Percentiles rank a stretch among this genome's conserved stretches.
These are phyloP conservation scores for Aspergillus neotritici DNA, from an alignment of 2,329 filamentous ascomycete species.

Conservation along the genomic window DNA sequence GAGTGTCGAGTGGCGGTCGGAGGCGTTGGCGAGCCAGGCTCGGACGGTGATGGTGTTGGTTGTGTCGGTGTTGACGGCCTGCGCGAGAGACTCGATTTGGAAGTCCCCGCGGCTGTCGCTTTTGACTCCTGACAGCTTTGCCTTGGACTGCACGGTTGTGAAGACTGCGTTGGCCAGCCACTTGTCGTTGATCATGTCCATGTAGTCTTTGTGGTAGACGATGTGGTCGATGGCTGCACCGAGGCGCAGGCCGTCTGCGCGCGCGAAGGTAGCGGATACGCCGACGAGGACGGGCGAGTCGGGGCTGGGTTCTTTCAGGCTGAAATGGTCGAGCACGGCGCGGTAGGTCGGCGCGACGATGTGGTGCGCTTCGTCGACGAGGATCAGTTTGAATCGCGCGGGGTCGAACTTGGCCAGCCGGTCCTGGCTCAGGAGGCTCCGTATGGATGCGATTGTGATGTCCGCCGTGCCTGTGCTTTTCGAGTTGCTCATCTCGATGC, in stretches of 20 bases:
- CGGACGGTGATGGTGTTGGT: conserved; percentile 81
- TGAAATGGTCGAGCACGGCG: conserved; percentile 70
- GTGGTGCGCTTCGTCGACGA: conserved; percentile 96
- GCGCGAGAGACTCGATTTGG: conserved; percentile 67
- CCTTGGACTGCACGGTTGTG: conserved; percentile 80
- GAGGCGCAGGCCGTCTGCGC: conserved; percentile 77
- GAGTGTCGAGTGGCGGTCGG: conserved; percentile 71
- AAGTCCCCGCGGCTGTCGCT: conserved; percentile 69
- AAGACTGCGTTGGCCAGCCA: conserved; percentile 92
- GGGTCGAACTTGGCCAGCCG: conserved; percentile 81
- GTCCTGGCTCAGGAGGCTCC: conserved; percentile 71
- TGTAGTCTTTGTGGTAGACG: conserved; percentile 84
- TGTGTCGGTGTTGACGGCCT: conserved; percentile 72
- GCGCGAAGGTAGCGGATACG: conserved; percentile 74
- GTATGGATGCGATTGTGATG: conserved; percentile 87
- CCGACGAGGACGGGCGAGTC: conserved; percentile 68
- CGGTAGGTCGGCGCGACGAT: conserved; percentile 83
- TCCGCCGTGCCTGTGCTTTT: conserved; percentile 76
- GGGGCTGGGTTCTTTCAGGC: conserved; percentile 51
- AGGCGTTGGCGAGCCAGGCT: conserved; percentile 75
- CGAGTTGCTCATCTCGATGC: conserved; percentile 82
- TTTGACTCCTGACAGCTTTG: conserved; percentile 68
- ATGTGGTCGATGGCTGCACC: conserved; percentile 89
- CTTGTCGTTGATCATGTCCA: conserved; percentile 78
- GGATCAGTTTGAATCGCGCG: conserved; percentile 71